These are phyloP conservation scores for Aureobasidium sp. DNA, from an alignment of 2,329 filamentous ascomycete species.

Conservation along the genomic window DNA sequence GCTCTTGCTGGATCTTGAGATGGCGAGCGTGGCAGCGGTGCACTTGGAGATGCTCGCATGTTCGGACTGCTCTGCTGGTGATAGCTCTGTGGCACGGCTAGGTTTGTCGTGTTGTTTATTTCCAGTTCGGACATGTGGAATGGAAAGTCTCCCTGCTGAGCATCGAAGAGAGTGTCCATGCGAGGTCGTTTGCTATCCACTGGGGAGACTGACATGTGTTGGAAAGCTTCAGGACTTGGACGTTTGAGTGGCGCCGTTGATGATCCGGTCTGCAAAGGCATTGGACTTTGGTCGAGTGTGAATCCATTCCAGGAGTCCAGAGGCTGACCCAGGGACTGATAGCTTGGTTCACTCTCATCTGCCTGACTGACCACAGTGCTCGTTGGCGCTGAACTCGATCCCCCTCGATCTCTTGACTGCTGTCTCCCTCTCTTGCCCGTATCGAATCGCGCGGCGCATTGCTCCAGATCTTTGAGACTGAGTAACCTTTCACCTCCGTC, in stretches of 20 bases:
- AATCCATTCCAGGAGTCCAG: not conserved
- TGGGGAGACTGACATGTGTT: not conserved
- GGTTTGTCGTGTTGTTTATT: not conserved
- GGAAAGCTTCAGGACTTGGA: not conserved
- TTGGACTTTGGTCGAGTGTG: not conserved
- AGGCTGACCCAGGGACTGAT: not conserved
- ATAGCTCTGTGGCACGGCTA: not conserved
- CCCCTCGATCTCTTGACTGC: not conserved
- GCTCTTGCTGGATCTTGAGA: not conserved
- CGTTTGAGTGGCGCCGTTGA: not conserved
- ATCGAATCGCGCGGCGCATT: not conserved
- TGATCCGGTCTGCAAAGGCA: not conserved
- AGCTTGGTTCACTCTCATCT: not conserved
- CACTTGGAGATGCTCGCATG: not conserved
- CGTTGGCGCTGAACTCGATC: not conserved
- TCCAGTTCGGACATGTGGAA: not conserved
- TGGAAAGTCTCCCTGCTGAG: not conserved
- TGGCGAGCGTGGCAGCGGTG: not conserved
- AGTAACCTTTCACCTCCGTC: not conserved
- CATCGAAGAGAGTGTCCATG: not conserved
- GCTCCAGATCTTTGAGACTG: constrained; percentile 3
- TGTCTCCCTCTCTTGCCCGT: not conserved
- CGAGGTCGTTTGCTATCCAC: not conserved
- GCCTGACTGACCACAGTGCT: not conserved
- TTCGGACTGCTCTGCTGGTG: not conserved